Evolutionary conservation across 192 early-diverging fungal species (phyloP), one percentile per base, ranked within the genome.

Genomic region (Chytriomyces confervae): DNA sequence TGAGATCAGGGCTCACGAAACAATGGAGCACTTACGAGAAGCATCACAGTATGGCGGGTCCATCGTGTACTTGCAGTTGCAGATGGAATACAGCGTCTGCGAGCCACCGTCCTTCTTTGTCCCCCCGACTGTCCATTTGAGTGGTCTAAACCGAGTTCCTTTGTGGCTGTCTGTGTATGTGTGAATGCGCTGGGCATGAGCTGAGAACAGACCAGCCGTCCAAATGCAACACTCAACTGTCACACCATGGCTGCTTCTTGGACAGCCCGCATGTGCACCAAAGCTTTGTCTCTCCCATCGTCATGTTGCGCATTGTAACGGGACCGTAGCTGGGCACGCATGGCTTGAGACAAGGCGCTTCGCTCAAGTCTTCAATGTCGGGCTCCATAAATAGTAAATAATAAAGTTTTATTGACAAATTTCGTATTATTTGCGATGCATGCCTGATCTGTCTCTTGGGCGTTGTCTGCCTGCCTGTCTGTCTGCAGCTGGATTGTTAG

Each of bases 241-340:
- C 81, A 61, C 81, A 82, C 81, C 81, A 82, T 7, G 81, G 81
- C 53, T 82, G 81, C n/a, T 70, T 82, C 51, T 82, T 82, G 50
- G 63, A 68, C 45, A 82, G 48, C 7, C 81, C 78, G 72, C 78
- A 79, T 50, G 78, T 79, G 48, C 78, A 79, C 78, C 78, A 79
- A 0, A 72, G 78, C 51, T 57, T 75, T 0, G 49, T 61, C 16
- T 73, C 63, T 0, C 78, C 78, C 18, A 68, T n/a, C 7, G n/a
- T 5, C 7, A 79, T 62, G 72, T 79, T 75, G 16, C 78, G 70
- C 5, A 75, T 50, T 45, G 47, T 79, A 36, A 75, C 61, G 44
- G 78, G 78, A 20, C 49, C 70, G 46, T 79, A 79, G 72, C 69
- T 77, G 8, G 76, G 76, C 8, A 77, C 76, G 51, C 76, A 77